Base-by-base conservation (phyloP, 2,329 filamentous ascomycete genomes). In the Penicillium sp. region DNA sequence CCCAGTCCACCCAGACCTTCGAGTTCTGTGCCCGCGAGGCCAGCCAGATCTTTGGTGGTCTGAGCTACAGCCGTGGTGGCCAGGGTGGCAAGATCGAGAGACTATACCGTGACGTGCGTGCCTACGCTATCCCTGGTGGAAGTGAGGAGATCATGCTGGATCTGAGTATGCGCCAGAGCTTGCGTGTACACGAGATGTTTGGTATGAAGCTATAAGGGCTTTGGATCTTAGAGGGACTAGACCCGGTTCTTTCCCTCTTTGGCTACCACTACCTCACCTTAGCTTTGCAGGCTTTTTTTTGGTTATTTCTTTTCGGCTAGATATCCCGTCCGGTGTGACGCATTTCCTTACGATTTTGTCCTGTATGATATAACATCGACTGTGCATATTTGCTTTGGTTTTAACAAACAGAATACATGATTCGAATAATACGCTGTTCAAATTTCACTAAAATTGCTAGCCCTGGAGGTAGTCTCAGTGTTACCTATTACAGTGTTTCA, bases 141-240 rank as follows among this genome's bases (percentile, higher is more conserved):
- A 91, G 87, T 65, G 93, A 99, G 80, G 95, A 99, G 84, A 99
- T 99, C 65, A 99, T 99, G 95, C 81, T 98, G 65, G 95, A 99
- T 76, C 77, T 99, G 71, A 96, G 91, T 78, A 96, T 99, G 75
- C 84, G 93, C 67, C 93, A 97, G 82, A 90, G 88, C 61, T 75
- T 96, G 81, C 87, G 86, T 74, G 95, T 99, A 54, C 90, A 92
- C 67, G 88, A 97, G 83, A 87, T 88, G 61, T 81, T 96, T 74
- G 95, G 95, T 10, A 97, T 98, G 93, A 99, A 97, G 84, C 74
- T 99, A 75, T 98, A 87, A 66, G 49, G 31, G 47, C 16, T 14
- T 47, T 39, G 43, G n/a, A 31, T 31, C 8, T 50, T 44, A 26
- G 22, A 22, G 19, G 19, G 49, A 45, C 49, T 27, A 16, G 19